Base-by-base conservation (phyloP, 2,329 filamentous ascomycete genomes). In the Aspergillus luchuensis region DNA sequence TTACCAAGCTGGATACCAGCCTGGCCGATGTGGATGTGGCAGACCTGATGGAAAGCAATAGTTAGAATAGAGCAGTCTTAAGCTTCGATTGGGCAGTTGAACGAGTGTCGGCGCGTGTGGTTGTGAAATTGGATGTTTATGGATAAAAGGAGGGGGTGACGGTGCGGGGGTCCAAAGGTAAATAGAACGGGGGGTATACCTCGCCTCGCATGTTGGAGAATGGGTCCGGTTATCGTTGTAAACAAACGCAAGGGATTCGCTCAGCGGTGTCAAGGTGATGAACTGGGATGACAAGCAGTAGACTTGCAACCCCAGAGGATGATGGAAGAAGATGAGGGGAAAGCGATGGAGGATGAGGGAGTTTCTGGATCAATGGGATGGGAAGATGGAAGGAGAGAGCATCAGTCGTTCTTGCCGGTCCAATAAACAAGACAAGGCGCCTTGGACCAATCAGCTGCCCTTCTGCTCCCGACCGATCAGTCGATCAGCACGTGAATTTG, bases 11-110 rank as follows among this genome's bases (percentile, higher is more conserved):
- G 87, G 58, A 81, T 83, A 75, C 87, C 87, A 76, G 87, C 87
- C 79, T 89, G 87, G 76, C 87, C 87, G 75, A 89, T 86, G 74
- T 89, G 86, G 69, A 89, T 78, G 77, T 89, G 87, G 73, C 84
- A 84, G 74, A 89, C 84, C 86, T 89, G 67, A 41, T 56, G 5
- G 8, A 48, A 55, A 58, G 54, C 28, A 60, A 5, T 39, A 1
- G 51, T 68, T 58, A 67, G 62, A 41, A 56, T 62, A 21, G 25
- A 25, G 39, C 28, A 5, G 21, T 23, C 8, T 45, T 38, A 30
- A 51, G 4, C 8, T 8, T 17, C 1, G 10, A 38, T 30, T 2
- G 19, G 28, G n/a, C 8, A 2, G 13, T 30, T 30, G 47, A 28
- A n/a, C 33, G 15, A 50, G 25, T 4, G 8, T 19, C 7, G 8